Evolutionary conservation across 495 filamentous ascomycete species (phyloP).

Genomic region (Neurospora sp.): DNA sequence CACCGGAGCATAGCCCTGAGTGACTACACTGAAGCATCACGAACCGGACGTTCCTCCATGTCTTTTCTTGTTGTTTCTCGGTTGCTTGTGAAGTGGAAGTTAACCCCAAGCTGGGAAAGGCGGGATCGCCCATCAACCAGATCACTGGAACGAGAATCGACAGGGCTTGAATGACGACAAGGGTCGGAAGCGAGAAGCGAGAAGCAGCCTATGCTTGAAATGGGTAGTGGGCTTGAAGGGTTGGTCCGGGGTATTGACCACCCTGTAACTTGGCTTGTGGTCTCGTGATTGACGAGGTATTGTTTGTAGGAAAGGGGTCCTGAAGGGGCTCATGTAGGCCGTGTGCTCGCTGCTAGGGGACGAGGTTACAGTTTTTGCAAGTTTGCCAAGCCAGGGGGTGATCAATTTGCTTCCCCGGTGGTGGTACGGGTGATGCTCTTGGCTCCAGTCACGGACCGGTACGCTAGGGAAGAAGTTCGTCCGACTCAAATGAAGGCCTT

Average conservation of each 20-base stretch:
- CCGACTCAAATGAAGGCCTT: background rate
- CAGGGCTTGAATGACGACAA: background rate
- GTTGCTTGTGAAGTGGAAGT: background rate
- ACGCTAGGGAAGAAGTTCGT: background rate
- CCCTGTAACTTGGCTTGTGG: background rate
- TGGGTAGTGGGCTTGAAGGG: background rate
- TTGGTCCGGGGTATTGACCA: background rate
- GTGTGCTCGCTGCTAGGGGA: background rate
- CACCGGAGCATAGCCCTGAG: background rate
- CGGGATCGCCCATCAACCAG: background rate
- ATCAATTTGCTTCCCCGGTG: background rate
- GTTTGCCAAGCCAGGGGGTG: background rate
- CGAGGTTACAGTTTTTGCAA: background rate
- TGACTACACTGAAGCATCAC: background rate
- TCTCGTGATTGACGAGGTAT: background rate
- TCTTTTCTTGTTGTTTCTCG: background rate
- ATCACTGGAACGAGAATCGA: background rate
- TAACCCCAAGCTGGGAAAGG: background rate
- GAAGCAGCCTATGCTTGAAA: background rate
- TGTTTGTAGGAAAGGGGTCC: background rate
- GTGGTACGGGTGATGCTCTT: background rate
- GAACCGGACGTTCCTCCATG: background rate
- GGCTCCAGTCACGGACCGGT: background rate
- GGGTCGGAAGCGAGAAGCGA: background rate
- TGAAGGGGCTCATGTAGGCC: background rate